A percentile compares a stretch with the other conserved stretches of the same genome.
Conservation (phyloP, 768 basidiomycete genomes). For the Kwoniella dendrophila region DNA sequence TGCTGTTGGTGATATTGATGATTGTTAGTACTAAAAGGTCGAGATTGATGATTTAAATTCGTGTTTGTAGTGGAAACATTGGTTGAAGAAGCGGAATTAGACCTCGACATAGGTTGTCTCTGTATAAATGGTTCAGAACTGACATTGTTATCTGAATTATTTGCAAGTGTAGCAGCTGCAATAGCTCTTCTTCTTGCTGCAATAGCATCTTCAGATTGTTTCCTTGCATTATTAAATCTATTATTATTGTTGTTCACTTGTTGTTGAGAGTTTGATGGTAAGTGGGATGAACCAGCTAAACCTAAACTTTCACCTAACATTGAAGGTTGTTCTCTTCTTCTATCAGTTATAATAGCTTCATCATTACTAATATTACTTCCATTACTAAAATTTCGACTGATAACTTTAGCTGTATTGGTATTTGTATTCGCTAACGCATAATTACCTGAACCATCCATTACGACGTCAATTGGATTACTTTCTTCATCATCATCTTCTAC, state of each 20-base stretch:
- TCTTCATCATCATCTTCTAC: slow-evolving; percentile 19
- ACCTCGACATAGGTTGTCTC: slow-evolving; percentile 19
- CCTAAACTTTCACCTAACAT: slow-evolving; percentile 20
- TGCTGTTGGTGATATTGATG: background rate
- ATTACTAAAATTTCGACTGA: background rate
- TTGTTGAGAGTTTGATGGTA: background rate
- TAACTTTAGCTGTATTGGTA: background rate
- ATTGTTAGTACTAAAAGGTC: background rate
- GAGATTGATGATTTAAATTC: background rate
- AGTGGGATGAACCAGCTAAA: slow-evolving; percentile 1
- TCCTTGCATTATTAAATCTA: background rate
- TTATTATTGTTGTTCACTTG: background rate
- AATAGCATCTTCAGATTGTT: slow-evolving; percentile 20
- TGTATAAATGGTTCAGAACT: slow-evolving; percentile 1
- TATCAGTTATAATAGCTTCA: slow-evolving; percentile 22
- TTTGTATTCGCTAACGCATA: slow-evolving; percentile 12
- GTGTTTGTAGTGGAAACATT: background rate
- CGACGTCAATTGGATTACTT: slow-evolving; percentile 18
- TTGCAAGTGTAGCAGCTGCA: background rate
- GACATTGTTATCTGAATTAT: background rate
- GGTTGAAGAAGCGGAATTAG: slow-evolving; percentile 20
- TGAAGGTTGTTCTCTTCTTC: slow-evolving; percentile 14
- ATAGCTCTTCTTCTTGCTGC: slow-evolving; percentile 30
- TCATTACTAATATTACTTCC: background rate
- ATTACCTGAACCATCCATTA: slow-evolving; percentile 18